Conservation (phyloP, 2,329 filamentous ascomycete species). For the Fusarium nygamai region DNA sequence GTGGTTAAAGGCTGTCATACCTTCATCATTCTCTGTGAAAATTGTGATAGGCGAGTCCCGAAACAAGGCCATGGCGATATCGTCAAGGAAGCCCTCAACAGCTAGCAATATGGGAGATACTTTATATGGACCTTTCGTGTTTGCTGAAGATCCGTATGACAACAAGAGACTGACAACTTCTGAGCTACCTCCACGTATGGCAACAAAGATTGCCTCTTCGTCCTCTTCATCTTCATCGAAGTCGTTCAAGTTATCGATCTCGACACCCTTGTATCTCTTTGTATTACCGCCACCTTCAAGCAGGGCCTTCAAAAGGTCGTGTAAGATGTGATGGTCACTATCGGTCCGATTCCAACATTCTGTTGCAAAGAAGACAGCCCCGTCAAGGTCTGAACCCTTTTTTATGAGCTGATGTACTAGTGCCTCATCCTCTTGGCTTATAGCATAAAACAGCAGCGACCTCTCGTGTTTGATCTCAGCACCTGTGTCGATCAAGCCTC, state of each 20-base stretch:
- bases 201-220: neutral
- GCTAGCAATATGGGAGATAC: neutral
- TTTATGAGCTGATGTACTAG: neutral
- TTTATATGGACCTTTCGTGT: rapidly evolving
- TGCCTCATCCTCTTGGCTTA: rapidly evolving
- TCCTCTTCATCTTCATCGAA: neutral
- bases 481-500: rapidly evolving
- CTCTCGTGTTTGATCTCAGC: neutral
- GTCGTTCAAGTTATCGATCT: neutral
- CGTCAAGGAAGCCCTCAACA: rapidly evolving
- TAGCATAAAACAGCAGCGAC: neutral
- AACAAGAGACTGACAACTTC: neutral
- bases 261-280: neutral
- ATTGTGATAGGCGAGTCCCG: rapidly evolving
- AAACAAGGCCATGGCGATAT: neutral
- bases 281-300: neutral
- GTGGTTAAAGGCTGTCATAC: rapidly evolving
- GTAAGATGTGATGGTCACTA: rapidly evolving
- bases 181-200: rapidly evolving
- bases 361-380: neutral
- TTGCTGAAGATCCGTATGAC: neutral
- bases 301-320: neutral
- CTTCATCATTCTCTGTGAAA: rapidly evolving
- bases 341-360: rapidly evolving
- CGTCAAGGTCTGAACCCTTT: neutral